Evolutionary conservation across 2,329 filamentous ascomycete species (phyloP), one percentile per base, ranked within the genome.

Genomic region (Fusarium robinianum): DNA sequence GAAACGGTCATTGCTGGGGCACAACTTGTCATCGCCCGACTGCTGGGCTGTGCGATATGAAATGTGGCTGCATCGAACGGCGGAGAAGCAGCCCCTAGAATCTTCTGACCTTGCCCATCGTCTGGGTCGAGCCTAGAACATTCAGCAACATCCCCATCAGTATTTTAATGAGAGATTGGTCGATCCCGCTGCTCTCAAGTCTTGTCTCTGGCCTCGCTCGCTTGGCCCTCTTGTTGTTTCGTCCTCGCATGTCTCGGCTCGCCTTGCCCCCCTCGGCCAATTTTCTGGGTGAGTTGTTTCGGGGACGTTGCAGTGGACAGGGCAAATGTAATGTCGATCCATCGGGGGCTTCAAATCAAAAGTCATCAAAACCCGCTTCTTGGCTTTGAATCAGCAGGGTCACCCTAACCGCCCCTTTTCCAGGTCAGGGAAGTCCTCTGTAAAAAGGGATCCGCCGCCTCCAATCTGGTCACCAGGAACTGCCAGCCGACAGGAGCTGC

Each of bases 301-400:
- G 21, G 8, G 21, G 25, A 16, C 8, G 3, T 23, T 21, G 17
- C 23, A 18, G 15, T 37, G 16, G 31, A 51, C 22, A 18, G 22
- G 46, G 51, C 33, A 41, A 37, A 30, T 19, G 39, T 26, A 54
- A 57, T 54, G 58, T 49, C 45, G 53, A 61, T 61, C 58, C 15
- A 30, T 55, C 35, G 40, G 46, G 40, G 41, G 40, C 43, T 36
- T 46, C 48, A 57, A 57, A 56, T 53, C 49, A 55, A 48, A 48
- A 31, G 38, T 24, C 41, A 19, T 47, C 45, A 40, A 43, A 31
- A 33, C 42, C 27, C 42, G 31, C 27, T 36, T 50, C 53, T 57
- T 57, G 55, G 57, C 50, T 41, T 48, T 41, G 26, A 27, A 46
- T 42, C 40, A 39, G 31, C 45, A 46, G 12, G 24, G 27, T 29